Evolutionary conservation across 164 flowering plant genomes (phyloP), one percentile per base, ranked within the genome.

Genomic region (Platanus orientalis): DNA sequence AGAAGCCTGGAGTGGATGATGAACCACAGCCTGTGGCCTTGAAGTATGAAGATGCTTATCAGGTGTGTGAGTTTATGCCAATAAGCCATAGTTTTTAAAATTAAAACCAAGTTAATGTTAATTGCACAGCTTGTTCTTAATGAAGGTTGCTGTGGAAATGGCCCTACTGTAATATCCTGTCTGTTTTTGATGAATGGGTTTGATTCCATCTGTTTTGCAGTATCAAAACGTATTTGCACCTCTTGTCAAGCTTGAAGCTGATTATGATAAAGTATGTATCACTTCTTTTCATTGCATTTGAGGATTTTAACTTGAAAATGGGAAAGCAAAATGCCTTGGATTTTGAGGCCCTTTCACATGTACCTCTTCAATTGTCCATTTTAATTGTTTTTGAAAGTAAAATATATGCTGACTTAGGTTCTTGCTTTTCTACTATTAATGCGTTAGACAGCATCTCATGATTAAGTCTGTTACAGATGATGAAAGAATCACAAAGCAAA

Each of bases 401-500:
- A n/a, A n/a, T n/a, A n/a, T n/a, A n/a, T 36, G 9, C 12, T 36
- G 4, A 10, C 42, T 7, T 36, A 36, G 9, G 12, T 36, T 36
- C 9, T 36, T 36, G 20, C 17, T 29, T 36, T 1, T 39, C 29
- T 61, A 4, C 52, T 20, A 24, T 19, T 50, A 24, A 26, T 53
- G 13, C 53, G 26, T 27, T 12, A 12, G 34, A 0, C 48, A 55
- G 7, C 45, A 52, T 40, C 44, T 69, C 30, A 52, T 60, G 1
- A 34, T 54, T 48, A 11, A 4, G 60, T 57, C 60, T 69, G 20
- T 60, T 74, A 28, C 74, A 95, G 99, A 92, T 86, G 97, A 95
- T 95, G 99, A 95, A 95, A 84, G 99, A 95, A 78, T 95, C 99
- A 24, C 99, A 95, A 74, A 95, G 99, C 81, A 95, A 95, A 80